Evolutionary conservation across 148 eudicot species (phyloP), one percentile per base, ranked within the genome.

Genomic region (Cornus suecica): DNA sequence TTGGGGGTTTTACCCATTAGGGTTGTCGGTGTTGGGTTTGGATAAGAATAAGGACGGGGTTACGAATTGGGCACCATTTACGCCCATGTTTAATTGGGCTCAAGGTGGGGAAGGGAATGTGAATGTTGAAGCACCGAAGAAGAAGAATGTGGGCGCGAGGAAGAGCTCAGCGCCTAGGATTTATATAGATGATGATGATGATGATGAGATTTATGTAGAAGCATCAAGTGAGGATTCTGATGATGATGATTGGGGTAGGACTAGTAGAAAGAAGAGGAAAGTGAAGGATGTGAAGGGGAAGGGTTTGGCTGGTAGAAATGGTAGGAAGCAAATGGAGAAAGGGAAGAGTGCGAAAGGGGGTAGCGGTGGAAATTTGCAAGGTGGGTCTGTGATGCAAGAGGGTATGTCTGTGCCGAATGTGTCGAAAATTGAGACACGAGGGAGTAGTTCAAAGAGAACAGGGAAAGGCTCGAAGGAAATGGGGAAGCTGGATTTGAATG

Each of bases 1-100:
- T 75, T 94, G 99, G 99, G 96, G 97, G 1, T 88, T 87, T 82
- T 89, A 82, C 80, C 99, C 99, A 5, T 34, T 94, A 68, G 99
- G 94, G 75, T 86, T 89, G 79, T 89, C 96, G 1, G 74, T 82
- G 87, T 70, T 85, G 18, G 74, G 80, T 67, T 85, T 90, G 94
- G 87, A 84, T 79, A 94, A 83, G 70, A 83, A 75, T 29, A 69
- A 72, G 31, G 79, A 81, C 45, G 87, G 83, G 72, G 75, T 76
- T 58, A 72, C 88, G 10, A 83, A 74, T 71, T 95, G 99, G 99
- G 80, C 84, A 4, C 98, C 98, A 0, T 93, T 93, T 79, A 87
- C 96, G 3, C 87, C 96, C 18, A 89, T 91, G 91, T 87, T 87
- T 77, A 45, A 86, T 73, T 76, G 76, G 70, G 90, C 91, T 9